A percentile compares a stretch with the other conserved stretches of the same genome.
Evolutionary conservation across 2,329 filamentous ascomycete species (phyloP).

Genomic region (Blastomyces percursus): DNA sequence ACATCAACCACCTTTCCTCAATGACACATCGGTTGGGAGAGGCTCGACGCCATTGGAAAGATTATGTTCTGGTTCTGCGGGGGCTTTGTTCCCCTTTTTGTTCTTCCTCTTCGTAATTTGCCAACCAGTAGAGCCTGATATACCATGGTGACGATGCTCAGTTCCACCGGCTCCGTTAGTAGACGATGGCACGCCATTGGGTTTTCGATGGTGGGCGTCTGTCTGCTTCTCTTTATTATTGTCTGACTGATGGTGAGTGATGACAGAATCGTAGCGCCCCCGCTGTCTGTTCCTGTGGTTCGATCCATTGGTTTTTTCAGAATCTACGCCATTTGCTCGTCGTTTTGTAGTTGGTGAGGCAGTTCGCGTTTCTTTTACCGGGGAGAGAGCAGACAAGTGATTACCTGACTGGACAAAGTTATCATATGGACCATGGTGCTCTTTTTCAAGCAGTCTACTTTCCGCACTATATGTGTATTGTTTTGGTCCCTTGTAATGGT

Average conservation of each 20-base stretch:
- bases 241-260: constrained; percentile 11
- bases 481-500: constrained; percentile 14
- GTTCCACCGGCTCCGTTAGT: constrained; percentile 13
- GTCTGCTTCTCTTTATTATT: constrained; percentile 23
- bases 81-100: constrained; percentile 27
- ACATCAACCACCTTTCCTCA: constrained; percentile 37
- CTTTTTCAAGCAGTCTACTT: constrained; percentile 25
- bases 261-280: constrained; percentile 22
- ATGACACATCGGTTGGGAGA: constrained; percentile 32
- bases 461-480: constrained; percentile 17
- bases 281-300: constrained; percentile 27
- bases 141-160: constrained; percentile 10
- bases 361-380: constrained; percentile 23
- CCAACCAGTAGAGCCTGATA: constrained; percentile 25
- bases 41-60: constrained; percentile 26
- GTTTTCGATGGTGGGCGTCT: constrained; percentile 22
- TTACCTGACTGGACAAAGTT: constrained; percentile 12
- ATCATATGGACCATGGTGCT: constrained; percentile 19
- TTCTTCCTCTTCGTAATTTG: constrained; percentile 37
- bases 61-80: constrained; percentile 23
- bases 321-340: constrained; percentile 23
- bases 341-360: constrained; percentile 22
- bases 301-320: constrained; percentile 26
- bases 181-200: constrained; percentile 22
- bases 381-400: constrained; percentile 16